These are phyloP conservation scores for Kitagawia praeruptora DNA, from an alignment of 129 eudicot species.

Conservation along the genomic window DNA sequence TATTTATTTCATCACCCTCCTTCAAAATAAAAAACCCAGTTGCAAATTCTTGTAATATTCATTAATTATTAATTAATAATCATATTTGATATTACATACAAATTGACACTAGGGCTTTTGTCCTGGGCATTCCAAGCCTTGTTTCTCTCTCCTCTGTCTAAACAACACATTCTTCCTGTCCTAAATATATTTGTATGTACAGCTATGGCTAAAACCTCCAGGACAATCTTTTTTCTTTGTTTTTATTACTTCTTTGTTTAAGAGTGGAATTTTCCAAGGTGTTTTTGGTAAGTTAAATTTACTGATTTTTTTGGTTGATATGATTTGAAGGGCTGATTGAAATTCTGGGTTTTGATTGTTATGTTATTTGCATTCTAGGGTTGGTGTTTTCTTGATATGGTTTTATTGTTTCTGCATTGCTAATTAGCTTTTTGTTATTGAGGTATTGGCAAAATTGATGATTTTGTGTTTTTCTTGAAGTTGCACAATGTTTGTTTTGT, in stretches of 20 bases:
- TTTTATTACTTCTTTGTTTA: neutral
- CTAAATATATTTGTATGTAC: neutral
- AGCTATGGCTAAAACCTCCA: neutral
- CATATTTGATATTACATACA: neutral
- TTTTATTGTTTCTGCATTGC: neutral
- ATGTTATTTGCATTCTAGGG: neutral
- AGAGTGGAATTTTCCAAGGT: conserved; percentile 1
- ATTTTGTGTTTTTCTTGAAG: neutral
- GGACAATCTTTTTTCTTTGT: neutral
- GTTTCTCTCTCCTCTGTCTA: conserved; percentile 5
- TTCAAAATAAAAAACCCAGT: neutral
- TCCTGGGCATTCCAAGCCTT: conserved; percentile 11
- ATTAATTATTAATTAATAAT: neutral
- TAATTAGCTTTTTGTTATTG: neutral
- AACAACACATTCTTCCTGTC: neutral
- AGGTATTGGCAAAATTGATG: neutral
- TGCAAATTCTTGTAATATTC: neutral
- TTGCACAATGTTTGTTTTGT: neutral
- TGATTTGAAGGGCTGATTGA: neutral
- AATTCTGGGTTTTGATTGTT: neutral
- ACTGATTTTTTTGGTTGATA: neutral
- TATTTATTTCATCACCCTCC: neutral
- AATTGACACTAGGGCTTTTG: neutral
- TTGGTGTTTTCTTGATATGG: neutral
- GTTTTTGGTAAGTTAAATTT: conserved; percentile 9